Conservation (phyloP, 2,329 filamentous ascomycete species). For the Cyphellophora attinorum region DNA sequence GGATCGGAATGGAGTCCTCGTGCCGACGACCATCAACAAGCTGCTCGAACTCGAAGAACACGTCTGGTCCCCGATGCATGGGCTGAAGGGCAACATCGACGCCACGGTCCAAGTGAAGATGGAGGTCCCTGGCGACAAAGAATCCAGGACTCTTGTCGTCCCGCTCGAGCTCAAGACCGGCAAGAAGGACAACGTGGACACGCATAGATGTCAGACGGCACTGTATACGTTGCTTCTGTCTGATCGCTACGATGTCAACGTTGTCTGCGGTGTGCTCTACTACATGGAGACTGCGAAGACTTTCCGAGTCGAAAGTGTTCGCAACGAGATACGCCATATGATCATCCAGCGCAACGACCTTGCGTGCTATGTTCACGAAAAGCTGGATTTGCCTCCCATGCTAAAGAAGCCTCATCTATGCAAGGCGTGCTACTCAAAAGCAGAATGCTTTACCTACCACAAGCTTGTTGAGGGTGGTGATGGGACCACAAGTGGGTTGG, state of each 20-base stretch:
- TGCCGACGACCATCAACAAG: constrained; percentile 80
- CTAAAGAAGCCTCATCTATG: constrained; percentile 73
- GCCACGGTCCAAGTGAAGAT: constrained; percentile 87
- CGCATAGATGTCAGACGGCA: constrained; percentile 86
- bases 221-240: constrained; percentile 87
- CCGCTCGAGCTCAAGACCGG: constrained; percentile 96
- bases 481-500: constrained; percentile 70
- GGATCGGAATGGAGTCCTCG: constrained; percentile 66
- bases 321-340: constrained; percentile 88
- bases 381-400: constrained; percentile 76
- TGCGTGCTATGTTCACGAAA: constrained; percentile 73
- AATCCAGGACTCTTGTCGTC: constrained; percentile 63
- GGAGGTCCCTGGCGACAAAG: constrained; percentile 51
- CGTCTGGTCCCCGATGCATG: constrained; percentile 96
- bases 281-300: constrained; percentile 89
- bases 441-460: constrained; percentile 86
- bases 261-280: constrained; percentile 83
- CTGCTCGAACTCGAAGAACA: constrained; percentile 95
- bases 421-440: constrained; percentile 80
- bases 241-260: constrained; percentile 85
- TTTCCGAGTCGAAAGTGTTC: constrained; percentile 72
- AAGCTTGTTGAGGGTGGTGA: constrained; percentile 78
- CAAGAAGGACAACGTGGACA: constrained; percentile 64
- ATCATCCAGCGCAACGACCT: constrained; percentile 90
- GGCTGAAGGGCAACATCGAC: constrained; percentile 94